These are phyloP conservation scores for Saturnispora ahearnii DNA, from an alignment of 805 yeast genomes.

Conservation along the genomic window DNA sequence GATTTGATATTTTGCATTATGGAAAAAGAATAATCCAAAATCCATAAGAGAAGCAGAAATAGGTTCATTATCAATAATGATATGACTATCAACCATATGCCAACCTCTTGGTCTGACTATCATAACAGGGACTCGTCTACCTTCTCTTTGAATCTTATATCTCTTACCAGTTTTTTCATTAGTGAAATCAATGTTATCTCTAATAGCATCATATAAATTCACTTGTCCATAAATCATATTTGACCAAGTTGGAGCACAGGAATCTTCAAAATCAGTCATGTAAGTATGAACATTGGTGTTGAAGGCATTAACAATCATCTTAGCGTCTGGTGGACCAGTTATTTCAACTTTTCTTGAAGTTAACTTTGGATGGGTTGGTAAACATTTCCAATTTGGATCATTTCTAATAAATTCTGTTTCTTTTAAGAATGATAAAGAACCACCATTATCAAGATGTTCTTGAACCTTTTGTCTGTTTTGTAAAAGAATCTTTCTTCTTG, in stretches of 20 bases:
- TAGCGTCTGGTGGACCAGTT: slow-evolving; percentile 80
- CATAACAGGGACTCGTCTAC: slow-evolving; percentile 61
- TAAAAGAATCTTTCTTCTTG: slow-evolving; percentile 47
- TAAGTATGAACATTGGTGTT: slow-evolving; percentile 73
- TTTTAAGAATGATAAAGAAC: slow-evolving; percentile 51
- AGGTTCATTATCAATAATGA: slow-evolving; percentile 65
- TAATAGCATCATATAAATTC: slow-evolving; percentile 65
- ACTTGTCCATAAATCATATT: slow-evolving; percentile 77
- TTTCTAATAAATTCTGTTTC: slow-evolving; percentile 65
- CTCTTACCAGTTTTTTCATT: slow-evolving; percentile 30
- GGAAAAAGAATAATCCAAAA: slow-evolving; percentile 69
- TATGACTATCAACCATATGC: slow-evolving; percentile 73
- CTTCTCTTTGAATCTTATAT: slow-evolving; percentile 34
- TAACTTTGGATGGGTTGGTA: slow-evolving; percentile 62
- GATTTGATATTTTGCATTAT: slow-evolving; percentile 56
- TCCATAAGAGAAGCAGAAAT: slow-evolving; percentile 71
- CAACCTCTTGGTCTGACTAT: slow-evolving; percentile 86
- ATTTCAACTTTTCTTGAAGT: slow-evolving; percentile 71
- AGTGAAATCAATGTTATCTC: slow-evolving; percentile 53
- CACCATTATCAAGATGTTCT: slow-evolving; percentile 51
- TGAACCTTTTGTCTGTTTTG: slow-evolving; percentile 56
- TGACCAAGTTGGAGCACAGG: slow-evolving; percentile 77
- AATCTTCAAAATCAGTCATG: slow-evolving; percentile 83
- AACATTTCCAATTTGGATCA: slow-evolving; percentile 70
- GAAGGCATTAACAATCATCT: slow-evolving; percentile 75